A percentile compares a stretch with the other conserved stretches of the same genome.
phyloP scores from a whole-genome alignment of 441 rosid genomes.

The Corymbia citriodora region DNA sequence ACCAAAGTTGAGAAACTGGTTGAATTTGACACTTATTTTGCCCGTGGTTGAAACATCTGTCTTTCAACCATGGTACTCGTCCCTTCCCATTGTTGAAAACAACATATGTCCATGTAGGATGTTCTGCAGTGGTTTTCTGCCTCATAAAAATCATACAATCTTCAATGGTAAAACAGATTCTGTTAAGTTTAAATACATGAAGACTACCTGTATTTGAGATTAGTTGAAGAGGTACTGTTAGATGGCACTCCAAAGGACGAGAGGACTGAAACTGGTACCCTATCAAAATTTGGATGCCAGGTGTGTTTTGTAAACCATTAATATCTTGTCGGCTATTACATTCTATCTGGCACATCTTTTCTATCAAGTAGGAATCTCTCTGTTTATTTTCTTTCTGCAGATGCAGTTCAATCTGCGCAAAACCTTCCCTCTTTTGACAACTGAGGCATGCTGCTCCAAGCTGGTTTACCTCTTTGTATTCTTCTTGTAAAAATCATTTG shows the following conservation, averaged over 20 bases:
- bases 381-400: slow-evolving; percentile 23
- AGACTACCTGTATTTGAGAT: slow-evolving; percentile 57
- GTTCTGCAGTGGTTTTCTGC: slow-evolving; percentile 24
- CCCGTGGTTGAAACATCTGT: slow-evolving; percentile 54
- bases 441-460: slow-evolving; percentile 41
- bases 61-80: slow-evolving; percentile 84
- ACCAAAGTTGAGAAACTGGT: too few species aligned
- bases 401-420: slow-evolving; percentile 74
- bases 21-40: too few species aligned
- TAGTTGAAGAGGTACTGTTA: slow-evolving; percentile 60
- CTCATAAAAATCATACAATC: slow-evolving; percentile 14
- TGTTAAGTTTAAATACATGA: slow-evolving; percentile 55
- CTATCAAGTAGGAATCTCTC: background rate
- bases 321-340: background rate
- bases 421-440: slow-evolving; percentile 82
- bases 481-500: background rate
- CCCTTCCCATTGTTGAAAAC: slow-evolving; percentile 56
- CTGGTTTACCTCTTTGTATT: background rate
- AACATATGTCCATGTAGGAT: slow-evolving; percentile 66
- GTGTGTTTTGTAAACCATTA: slow-evolving; percentile 21
- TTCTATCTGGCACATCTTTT: background rate
- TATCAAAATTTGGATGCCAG: slow-evolving; percentile 90
- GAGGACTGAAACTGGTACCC: slow-evolving; percentile 82
- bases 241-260: slow-evolving; percentile 68
- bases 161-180: slow-evolving; percentile 23